Evolutionary conservation across 139 green algal genomes (phyloP).

Genomic region (Micractinium sp.): DNA sequence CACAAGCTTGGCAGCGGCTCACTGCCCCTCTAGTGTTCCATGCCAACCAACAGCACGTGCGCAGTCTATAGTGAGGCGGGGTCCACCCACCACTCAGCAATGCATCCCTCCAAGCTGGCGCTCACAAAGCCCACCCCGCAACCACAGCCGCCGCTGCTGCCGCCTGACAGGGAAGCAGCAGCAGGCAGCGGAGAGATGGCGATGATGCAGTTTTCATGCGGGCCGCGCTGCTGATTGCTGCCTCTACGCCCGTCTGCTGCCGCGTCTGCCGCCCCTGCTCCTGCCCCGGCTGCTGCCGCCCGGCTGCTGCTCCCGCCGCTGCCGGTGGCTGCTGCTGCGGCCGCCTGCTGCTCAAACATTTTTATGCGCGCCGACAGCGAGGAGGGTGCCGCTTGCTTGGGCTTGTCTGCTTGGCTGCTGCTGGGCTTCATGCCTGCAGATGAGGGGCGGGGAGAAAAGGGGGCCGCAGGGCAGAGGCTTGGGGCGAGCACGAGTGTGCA

Average conservation of each 20-base stretch:
- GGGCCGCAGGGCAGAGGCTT: no score
- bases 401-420: background rate
- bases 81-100: conserved; percentile 26
- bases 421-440: background rate
- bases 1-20: no score
- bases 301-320: background rate
- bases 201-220: conserved; percentile 16
- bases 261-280: background rate
- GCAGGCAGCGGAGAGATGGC: background rate
- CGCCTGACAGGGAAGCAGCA: background rate
- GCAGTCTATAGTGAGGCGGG: background rate
- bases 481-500: background rate
- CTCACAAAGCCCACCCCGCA: background rate
- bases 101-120: conserved; percentile 25
- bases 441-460: no score
- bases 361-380: conserved; percentile 18
- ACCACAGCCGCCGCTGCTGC: background rate
- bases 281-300: background rate
- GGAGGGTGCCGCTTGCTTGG: background rate
- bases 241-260: background rate
- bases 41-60: no score
- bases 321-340: background rate
- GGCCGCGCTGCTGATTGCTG: background rate
- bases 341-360: conserved; percentile 32
- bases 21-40: no score